phyloP scores from a whole-genome alignment of 768 basidiomycete species.

The Russula foetens region DNA sequence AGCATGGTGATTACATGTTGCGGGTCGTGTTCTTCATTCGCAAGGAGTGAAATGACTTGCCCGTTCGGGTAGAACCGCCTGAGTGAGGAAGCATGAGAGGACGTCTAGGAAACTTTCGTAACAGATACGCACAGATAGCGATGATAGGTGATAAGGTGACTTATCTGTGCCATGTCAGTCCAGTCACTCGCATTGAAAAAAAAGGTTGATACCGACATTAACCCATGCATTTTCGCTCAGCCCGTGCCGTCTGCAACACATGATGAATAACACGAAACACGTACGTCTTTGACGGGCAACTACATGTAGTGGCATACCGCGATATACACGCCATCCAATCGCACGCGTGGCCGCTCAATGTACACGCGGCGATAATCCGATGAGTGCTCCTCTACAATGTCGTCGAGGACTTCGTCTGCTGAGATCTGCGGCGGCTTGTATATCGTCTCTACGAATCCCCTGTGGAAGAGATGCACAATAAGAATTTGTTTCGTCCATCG shows the following conservation, averaged over 20 bases:
- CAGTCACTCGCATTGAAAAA: background rate
- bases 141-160: conserved; percentile 85
- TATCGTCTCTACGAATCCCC: conserved; percentile 52
- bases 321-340: conserved; percentile 86
- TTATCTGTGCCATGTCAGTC: conserved; percentile 41
- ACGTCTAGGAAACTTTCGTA: background rate
- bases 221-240: conserved; percentile 83
- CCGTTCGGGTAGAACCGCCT: conserved; percentile 88
- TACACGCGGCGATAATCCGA: conserved; percentile 65
- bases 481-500: background rate
- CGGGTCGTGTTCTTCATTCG: conserved; percentile 69
- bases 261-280: conserved; percentile 6
- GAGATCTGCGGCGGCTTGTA: conserved; percentile 75
- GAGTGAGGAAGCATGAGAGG: background rate
- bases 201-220: conserved; percentile 45
- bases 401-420: conserved; percentile 38
- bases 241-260: conserved; percentile 50
- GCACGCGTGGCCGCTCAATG: conserved; percentile 78
- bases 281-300: conserved; percentile 23
- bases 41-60: conserved; percentile 74
- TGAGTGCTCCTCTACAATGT: conserved; percentile 42
- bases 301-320: conserved; percentile 86
- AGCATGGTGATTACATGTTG: conserved; percentile 67
- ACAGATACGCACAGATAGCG: conserved; percentile 66
- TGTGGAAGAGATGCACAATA: conserved; percentile 25